These are phyloP conservation scores for Hondaea fermentalgiana DNA, from an alignment of 108 stramenopile species.

Conservation along the genomic window DNA sequence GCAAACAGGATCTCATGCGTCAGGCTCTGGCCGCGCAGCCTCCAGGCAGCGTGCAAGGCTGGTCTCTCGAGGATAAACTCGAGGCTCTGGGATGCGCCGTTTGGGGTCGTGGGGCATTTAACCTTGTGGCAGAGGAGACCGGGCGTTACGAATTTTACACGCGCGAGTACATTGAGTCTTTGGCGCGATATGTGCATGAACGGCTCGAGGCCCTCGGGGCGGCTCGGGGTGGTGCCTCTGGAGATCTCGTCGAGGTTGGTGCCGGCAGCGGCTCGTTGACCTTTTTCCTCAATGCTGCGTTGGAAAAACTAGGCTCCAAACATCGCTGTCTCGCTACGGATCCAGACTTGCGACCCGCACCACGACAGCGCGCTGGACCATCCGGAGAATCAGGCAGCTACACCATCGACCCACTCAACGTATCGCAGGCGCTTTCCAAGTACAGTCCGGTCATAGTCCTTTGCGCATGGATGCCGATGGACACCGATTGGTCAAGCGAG, in stretches of 20 bases:
- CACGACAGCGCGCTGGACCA: neutral
- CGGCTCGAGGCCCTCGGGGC: neutral
- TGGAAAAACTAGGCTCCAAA: neutral
- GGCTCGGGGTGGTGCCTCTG: neutral
- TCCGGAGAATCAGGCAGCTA: neutral
- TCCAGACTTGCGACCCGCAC: neutral
- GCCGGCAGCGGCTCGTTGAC: neutral
- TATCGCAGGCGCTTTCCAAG: neutral
- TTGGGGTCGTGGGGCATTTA: neutral
- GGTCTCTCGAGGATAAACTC: neutral
- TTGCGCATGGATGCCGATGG: constrained; percentile 14
- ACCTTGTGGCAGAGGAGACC: neutral
- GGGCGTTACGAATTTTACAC: neutral
- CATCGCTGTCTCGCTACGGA: neutral
- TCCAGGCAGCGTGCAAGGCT: neutral
- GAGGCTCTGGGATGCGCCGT: neutral
- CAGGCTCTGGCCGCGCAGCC: neutral
- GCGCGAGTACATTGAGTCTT: neutral
- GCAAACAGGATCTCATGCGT: neutral
- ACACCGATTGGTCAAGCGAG: neutral
- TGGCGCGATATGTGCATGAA: neutral
- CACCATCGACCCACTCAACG: neutral
- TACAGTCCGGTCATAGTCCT: neutral
- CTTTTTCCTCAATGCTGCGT: neutral
- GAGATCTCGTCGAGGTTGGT: neutral